Conservation (phyloP, 441 rosid genomes). For the Dalechampia spathulata region DNA sequence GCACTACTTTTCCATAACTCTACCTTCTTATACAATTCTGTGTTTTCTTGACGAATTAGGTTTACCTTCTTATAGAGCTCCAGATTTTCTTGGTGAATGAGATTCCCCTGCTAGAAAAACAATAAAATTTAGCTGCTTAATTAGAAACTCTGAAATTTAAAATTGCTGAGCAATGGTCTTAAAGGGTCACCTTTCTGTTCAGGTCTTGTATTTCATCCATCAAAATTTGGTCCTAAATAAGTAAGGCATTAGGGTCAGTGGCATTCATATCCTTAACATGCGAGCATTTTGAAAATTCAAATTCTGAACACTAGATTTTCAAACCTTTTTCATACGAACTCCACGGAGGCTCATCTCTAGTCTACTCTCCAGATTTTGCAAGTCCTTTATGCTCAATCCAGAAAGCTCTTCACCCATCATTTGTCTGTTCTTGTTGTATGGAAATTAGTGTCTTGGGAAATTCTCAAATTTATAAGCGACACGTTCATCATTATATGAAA, state of each 20-base stretch:
- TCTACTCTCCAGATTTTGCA: constrained; percentile 65
- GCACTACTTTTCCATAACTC: constrained; percentile 12
- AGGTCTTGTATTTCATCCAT: constrained; percentile 68
- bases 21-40: constrained; percentile 47
- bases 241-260: constrained; percentile 3
- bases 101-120: constrained; percentile 51
- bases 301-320: constrained; percentile 1
- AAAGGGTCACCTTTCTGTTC: constrained; percentile 43
- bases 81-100: constrained; percentile 76
- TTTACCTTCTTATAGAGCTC: constrained; percentile 85
- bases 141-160: constrained; percentile 4
- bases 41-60: constrained; percentile 54
- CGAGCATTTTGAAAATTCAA: constrained; percentile 1
- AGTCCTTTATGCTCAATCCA: constrained; percentile 50
- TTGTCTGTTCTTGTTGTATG: constrained; percentile 45
- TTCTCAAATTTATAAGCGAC: not conserved
- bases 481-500: not conserved
- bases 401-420: constrained; percentile 96
- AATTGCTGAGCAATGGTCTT: constrained; percentile 9
- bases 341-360: constrained; percentile 55
- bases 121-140: constrained; percentile 15
- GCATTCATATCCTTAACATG: constrained; percentile 11
- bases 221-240: constrained; percentile 58
- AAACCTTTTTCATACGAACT: constrained; percentile 59
- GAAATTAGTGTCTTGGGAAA: constrained; percentile 4